phyloP scores from a whole-genome alignment of 202 grass and related monocot genomes.

The Digitaria exilis region DNA sequence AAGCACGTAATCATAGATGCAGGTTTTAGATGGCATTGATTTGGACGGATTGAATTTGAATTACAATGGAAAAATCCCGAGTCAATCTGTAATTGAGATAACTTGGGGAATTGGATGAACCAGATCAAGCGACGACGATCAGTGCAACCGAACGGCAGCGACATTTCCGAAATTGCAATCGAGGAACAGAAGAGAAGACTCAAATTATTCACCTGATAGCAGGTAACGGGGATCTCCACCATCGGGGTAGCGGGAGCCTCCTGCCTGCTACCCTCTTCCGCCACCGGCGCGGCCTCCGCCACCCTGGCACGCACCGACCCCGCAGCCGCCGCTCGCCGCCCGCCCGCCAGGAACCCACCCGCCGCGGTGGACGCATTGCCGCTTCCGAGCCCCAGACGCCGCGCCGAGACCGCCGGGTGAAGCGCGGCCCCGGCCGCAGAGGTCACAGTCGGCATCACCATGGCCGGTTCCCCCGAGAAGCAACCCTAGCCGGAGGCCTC shows the following conservation, averaged over 20 bases:
- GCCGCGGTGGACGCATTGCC: slow-evolving; percentile 25
- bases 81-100: background rate
- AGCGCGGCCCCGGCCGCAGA: slow-evolving; percentile 36
- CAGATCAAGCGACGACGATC: slow-evolving; percentile 28
- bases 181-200: background rate
- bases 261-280: slow-evolving; percentile 47
- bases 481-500: slow-evolving; percentile 39
- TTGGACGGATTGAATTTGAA: background rate
- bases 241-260: slow-evolving; percentile 30
- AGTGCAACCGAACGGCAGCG: background rate
- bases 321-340: slow-evolving; percentile 29
- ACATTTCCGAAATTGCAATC: slow-evolving; percentile 26
- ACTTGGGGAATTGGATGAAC: background rate
- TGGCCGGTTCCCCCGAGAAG: background rate
- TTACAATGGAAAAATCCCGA: background rate
- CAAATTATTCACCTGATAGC: slow-evolving; percentile 72
- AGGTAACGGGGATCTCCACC: slow-evolving; percentile 94
- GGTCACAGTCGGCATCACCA: slow-evolving; percentile 52
- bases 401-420: slow-evolving; percentile 42
- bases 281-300: slow-evolving; percentile 42
- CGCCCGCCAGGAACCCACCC: slow-evolving; percentile 10
- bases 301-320: slow-evolving; percentile 35
- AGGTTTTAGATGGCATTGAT: background rate
- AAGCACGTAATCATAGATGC: background rate
- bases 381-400: slow-evolving; percentile 29